phyloP scores from a whole-genome alignment of 2,329 filamentous ascomycete genomes.

The Colletotrichum orbiculare region DNA sequence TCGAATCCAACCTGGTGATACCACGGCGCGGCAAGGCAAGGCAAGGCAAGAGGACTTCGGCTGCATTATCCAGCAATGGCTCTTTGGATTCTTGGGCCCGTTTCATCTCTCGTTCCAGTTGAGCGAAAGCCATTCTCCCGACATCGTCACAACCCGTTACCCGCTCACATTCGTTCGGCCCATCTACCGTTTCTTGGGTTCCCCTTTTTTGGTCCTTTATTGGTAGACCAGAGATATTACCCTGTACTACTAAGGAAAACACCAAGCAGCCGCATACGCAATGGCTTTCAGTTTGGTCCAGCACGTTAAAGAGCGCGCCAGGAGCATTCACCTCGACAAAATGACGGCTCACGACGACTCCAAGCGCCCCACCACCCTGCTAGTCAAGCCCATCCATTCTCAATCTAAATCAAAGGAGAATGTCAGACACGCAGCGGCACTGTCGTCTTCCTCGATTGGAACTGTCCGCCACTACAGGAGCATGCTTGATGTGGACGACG shows the following conservation, averaged over 20 bases:
- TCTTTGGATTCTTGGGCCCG: background rate
- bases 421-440: slow-evolving; percentile 8
- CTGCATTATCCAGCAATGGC: slow-evolving; percentile 3
- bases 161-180: slow-evolving; percentile 51
- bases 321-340: slow-evolving; percentile 62
- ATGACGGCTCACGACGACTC: slow-evolving; percentile 28
- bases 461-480: slow-evolving; percentile 56
- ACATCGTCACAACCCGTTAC: slow-evolving; percentile 45
- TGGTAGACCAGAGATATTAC: slow-evolving; percentile 43
- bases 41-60: slow-evolving; percentile 34
- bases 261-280: slow-evolving; percentile 43
- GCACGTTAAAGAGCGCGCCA: slow-evolving; percentile 57
- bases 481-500: slow-evolving; percentile 64
- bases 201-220: slow-evolving; percentile 48
- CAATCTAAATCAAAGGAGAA: slow-evolving; percentile 39
- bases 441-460: slow-evolving; percentile 29
- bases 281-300: slow-evolving; percentile 57
- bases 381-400: background rate
- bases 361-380: slow-evolving; percentile 48
- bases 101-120: slow-evolving; percentile 32
- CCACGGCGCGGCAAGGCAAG: slow-evolving; percentile 37
- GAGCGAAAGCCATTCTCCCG: slow-evolving; percentile 39
- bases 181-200: slow-evolving; percentile 61
- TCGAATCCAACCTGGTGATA: slow-evolving; percentile 25
- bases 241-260: slow-evolving; percentile 41